Percentiles rank a stretch among this genome's conserved stretches.
Evolutionary conservation across 192 early-diverging fungal species (phyloP).

Genomic region (Paraglomus occultum): DNA sequence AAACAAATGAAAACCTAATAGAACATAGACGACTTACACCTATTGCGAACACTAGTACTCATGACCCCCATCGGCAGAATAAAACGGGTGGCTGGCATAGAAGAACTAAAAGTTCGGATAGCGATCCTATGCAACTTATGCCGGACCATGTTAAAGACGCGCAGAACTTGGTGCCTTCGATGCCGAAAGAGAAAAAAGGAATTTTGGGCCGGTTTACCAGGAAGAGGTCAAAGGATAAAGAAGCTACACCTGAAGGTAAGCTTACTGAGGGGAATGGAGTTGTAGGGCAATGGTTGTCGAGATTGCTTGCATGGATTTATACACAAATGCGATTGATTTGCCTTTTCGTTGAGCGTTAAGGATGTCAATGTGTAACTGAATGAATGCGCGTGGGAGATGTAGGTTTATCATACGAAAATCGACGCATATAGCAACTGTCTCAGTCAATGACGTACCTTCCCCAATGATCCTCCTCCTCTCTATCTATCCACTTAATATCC

Average conservation of each 20-base stretch:
- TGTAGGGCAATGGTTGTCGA: no score
- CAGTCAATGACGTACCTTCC: no score
- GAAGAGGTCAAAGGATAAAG: conserved; percentile 16
- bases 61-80: background rate
- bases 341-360: no score
- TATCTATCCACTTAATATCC: background rate
- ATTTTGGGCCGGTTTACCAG: background rate
- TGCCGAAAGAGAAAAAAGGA: conserved; percentile 14
- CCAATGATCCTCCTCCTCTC: no score
- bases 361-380: no score
- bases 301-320: no score
- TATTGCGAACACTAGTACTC: background rate
- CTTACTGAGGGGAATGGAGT: background rate
- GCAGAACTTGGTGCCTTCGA: background rate
- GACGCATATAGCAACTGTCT: no score
- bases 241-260: conserved; percentile 26
- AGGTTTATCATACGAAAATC: no score
- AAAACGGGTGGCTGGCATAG: background rate
- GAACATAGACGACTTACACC: conserved; percentile 1
- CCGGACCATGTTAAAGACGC: background rate
- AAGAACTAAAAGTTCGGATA: conserved; percentile 27
- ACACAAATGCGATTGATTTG: no score
- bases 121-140: background rate
- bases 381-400: no score
- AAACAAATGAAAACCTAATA: background rate